Base-by-base conservation (phyloP, 176 grass and related monocot genomes). In the Avena sativa region DNA sequence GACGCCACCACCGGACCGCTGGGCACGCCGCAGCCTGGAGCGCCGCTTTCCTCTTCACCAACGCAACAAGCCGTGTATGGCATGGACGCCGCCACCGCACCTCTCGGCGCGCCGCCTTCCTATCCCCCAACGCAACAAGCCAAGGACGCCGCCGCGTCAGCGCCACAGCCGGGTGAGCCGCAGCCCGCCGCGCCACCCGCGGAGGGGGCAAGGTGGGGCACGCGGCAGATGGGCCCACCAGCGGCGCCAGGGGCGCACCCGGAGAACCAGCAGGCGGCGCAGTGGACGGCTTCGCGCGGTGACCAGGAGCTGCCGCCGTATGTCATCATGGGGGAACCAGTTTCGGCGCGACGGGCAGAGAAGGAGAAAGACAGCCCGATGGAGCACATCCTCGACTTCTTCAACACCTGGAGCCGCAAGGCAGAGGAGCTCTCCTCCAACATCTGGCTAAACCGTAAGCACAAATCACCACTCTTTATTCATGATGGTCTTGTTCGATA, bases 331-430 rank as follows among this genome's bases (percentile, higher is more conserved):
- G 85, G 81, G 3, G 92, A 80, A 23, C 12, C 23, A 19, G 21
- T 0, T 9, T 17, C 17, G 58, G 34, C 47, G 20, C 69, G 61
- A 32, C 66, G 51, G 16, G 56, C 53, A 21, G 77, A 75, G 69
- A 80, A 65, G 21, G 92, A 32, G 4, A 76, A 71, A 17, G 84
- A 86, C 5, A 83, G 87, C 82, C 96, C 93, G 16, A 96, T 94
- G 89, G 96, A 94, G 85, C 92, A 92, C 82, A 98, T 94, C 60
- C 90, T 98, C 13, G 87, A 96, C 75, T 98, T 84, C 84, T 98
- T 96, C 87, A 93, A 98, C 79, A 88, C 85, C 8, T 98, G 93
- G 96, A 92, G 93, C 79, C 91, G 88, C 50, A 95, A 93, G 75
- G 90, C 96, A 23, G 93, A 98, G 89, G 93, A 95, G 78, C 90